Evolutionary conservation across 768 basidiomycete species (phyloP).

Genomic region (Lactarius quietus): DNA sequence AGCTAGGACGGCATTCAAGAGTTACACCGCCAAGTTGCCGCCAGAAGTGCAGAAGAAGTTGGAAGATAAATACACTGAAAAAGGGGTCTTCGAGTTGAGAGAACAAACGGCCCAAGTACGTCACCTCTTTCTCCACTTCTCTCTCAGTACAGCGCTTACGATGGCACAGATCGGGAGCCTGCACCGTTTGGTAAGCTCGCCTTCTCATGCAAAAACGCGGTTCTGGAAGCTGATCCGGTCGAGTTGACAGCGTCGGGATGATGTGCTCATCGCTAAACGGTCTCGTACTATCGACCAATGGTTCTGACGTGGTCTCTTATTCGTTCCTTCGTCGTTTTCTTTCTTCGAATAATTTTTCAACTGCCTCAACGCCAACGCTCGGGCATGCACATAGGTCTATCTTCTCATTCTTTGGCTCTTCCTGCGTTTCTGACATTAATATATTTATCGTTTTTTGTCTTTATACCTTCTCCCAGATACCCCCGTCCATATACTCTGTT

Average conservation of each 20-base stretch:
- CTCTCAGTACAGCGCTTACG: not conserved
- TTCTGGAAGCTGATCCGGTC: not conserved
- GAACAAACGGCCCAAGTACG: constrained; percentile 10
- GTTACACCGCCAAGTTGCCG: not conserved
- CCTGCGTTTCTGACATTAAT: not conserved
- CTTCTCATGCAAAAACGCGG: not conserved
- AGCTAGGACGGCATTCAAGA: not conserved
- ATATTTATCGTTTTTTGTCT: not conserved
- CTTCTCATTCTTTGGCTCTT: not conserved
- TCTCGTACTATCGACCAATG: not conserved
- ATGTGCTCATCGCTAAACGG: constrained; percentile 2
- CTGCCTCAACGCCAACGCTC: not conserved
- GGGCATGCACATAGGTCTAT: too few species aligned
- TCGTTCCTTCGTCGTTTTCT: not conserved
- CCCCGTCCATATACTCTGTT: not conserved
- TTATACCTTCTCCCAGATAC: not conserved
- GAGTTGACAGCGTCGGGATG: constrained; percentile 2
- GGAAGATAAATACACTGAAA: not conserved
- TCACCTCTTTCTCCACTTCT: not conserved
- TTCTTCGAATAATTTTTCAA: not conserved
- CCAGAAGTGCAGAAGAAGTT: not conserved
- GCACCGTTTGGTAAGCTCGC: constrained; percentile 7
- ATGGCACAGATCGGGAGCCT: constrained; percentile 9
- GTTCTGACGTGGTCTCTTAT: not conserved
- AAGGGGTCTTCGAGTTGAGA: not conserved